phyloP scores from a whole-genome alignment of 495 filamentous ascomycete species.

The Apodospora peruviana region DNA sequence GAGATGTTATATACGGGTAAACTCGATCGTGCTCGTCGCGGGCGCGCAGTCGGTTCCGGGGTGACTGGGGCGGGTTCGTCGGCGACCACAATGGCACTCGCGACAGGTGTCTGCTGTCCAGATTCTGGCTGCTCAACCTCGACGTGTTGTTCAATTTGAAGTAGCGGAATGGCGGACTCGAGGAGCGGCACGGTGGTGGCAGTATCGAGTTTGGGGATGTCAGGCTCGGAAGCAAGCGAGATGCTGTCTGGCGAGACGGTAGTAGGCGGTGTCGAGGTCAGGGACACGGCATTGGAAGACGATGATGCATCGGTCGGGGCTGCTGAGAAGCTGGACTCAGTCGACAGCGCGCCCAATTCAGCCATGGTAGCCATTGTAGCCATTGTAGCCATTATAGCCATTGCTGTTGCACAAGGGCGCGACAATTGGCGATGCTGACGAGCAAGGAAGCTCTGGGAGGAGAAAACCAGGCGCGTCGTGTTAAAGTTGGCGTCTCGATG shows the following conservation, averaged over 20 bases:
- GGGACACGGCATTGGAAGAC: conserved; percentile 37
- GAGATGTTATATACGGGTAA: conserved; percentile 51
- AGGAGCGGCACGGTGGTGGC: conserved; percentile 9
- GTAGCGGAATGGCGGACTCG: conserved; percentile 15
- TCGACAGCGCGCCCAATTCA: conserved; percentile 15
- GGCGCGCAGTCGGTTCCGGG: conserved; percentile 25
- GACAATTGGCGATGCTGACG: neutral
- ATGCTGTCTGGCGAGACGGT: conserved; percentile 39
- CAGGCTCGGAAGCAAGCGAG: conserved; percentile 38
- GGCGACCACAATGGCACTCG: conserved; percentile 35
- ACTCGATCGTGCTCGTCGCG: conserved; percentile 40
- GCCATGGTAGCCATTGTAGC: conserved; percentile 13
- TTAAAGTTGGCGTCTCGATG: neutral
- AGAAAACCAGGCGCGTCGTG: neutral
- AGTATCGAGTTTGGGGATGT: conserved; percentile 15
- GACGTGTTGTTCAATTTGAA: conserved; percentile 14
- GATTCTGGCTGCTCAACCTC: conserved; percentile 13
- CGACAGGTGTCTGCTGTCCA: conserved; percentile 23
- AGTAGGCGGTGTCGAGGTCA: conserved; percentile 44
- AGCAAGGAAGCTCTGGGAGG: neutral
- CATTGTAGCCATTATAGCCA: conserved; percentile 15
- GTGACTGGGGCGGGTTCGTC: conserved; percentile 9
- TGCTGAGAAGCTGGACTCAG: conserved; percentile 26
- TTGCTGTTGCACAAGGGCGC: conserved; percentile 5
- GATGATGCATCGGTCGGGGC: conserved; percentile 31